A percentile compares a stretch with the other conserved stretches of the same genome.
phyloP scores from a whole-genome alignment of 345 rosid species.

The Euphorbia pulcherrima region DNA sequence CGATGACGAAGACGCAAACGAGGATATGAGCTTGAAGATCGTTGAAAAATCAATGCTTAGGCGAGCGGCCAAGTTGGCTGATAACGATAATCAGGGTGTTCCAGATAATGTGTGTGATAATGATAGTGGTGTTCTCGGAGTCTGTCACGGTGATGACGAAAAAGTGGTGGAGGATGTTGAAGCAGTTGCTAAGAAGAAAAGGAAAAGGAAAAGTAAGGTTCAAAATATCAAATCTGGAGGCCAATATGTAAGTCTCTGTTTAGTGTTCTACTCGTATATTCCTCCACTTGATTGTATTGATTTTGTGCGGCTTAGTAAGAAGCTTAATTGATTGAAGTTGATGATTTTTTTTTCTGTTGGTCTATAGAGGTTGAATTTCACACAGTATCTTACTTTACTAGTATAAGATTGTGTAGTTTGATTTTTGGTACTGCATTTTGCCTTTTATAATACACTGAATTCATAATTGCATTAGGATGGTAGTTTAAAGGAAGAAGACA shows the following conservation, averaged over 20 bases:
- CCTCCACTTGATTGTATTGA: not conserved
- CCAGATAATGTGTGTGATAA: constrained; percentile 10
- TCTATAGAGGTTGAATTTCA: too few species aligned
- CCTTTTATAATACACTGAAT: not conserved
- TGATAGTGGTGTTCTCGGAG: constrained; percentile 5
- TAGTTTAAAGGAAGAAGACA: constrained; percentile 23
- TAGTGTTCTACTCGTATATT: not conserved
- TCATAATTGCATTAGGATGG: constrained; percentile 29
- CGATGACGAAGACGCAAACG: constrained; percentile 52
- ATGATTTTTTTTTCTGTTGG: too few species aligned
- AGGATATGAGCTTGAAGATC: constrained; percentile 73
- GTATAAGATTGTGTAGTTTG: not conserved
- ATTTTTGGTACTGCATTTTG: not conserved
- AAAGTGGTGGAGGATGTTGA: constrained; percentile 24
- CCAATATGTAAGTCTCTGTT: constrained; percentile 38
- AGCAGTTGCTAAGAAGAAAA: constrained; percentile 25
- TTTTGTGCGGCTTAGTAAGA: not conserved
- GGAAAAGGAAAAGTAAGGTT: constrained; percentile 29
- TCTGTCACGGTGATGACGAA: not conserved
- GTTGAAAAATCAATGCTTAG: constrained; percentile 61
- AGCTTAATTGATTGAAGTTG: not conserved
- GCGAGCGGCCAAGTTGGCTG: constrained; percentile 33
- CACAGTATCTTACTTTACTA: too few species aligned
- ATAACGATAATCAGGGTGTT: not conserved
- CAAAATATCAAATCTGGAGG: constrained; percentile 21